Evolutionary conservation across 2,329 filamentous ascomycete species (phyloP), one percentile per base, ranked within the genome.

Genomic region (Ascosphaera aggregata): DNA sequence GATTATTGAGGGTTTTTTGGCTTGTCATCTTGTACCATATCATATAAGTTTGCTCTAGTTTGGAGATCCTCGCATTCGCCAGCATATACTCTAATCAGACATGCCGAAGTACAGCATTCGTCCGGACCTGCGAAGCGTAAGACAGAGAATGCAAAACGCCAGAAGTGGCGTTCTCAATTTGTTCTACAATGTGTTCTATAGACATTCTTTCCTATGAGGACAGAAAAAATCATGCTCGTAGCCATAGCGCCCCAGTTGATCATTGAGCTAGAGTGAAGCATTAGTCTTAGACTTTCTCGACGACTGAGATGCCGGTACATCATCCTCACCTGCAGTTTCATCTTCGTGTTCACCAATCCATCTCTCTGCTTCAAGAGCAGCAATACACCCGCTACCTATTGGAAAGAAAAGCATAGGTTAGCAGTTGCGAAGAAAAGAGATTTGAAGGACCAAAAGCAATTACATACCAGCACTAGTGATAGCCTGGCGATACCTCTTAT

Each of bases 401-500:
- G 11, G n/a, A 16, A 19, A 39, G 18, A 15, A 37, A 19, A 34
- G 11, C 13, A n/a, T n/a, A n/a, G n/a, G n/a, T n/a, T n/a, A n/a
- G n/a, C n/a, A n/a, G n/a, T n/a, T n/a, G n/a, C n/a, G 24, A 17
- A 39, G 9, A 34, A 43, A 50, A 34, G n/a, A n/a, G n/a, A n/a
- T n/a, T n/a, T n/a, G n/a, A n/a, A n/a, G n/a, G n/a, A n/a, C n/a
- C n/a, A n/a, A n/a, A 18, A 13, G 8, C n/a, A 19, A 17, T 9
- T 47, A 71, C 76, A 55, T 65, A 84, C 82, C 86, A 49, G 89
- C 89, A 62, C 85, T 94, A 46, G 89, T 98, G 48, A 98, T 91
- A 36, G 89, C 89, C 65, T 98, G 89, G 56, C 89, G 73, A 60
- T 98, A 98, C 54, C 77, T 74, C 76, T 95, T 98, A 58, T 98